Evolutionary conservation across 495 filamentous ascomycete species (phyloP), one percentile per base, ranked within the genome.

Genomic region (Aspergillus heteromorphus): DNA sequence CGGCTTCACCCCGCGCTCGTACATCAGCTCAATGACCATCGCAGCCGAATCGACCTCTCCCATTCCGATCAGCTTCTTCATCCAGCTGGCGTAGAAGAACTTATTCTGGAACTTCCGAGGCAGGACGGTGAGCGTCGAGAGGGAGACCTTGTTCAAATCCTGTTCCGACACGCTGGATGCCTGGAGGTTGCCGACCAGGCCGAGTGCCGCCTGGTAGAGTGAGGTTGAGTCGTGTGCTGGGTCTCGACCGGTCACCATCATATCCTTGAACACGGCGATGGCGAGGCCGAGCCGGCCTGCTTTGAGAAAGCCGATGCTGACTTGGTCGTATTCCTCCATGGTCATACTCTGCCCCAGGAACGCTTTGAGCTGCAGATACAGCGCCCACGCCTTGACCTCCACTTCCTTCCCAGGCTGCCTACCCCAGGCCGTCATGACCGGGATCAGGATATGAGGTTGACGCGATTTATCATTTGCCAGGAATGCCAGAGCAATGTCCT

Each of bases 51-150:
- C 80, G 16, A 87, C 71, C 52, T 89, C 81, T 6, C 83, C 85
- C 61, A 83, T 81, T 23, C 85, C 86, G 54, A 92, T 85, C 1
- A 92, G 77, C 38, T 88, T 84, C 67, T 89, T 91, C 62, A 91
- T 76, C 87, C 87, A 92, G 59, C 83, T 89, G 11, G 85, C 88
- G 57, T 86, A 84, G 67, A 92, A 92, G 68, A 87, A 91, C 38
- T 87, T 83, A 61, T 88, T 91, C 48, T 86, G 81, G 47, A 87
- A 81, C 21, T 70, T 71, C 8, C 79, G 71, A 6, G 88, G 87
- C 17, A 90, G 62, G 38, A 75, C 61, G 7, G 75, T 78, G 16
- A 84, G 64, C 19, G 71, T 73, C 1, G 75, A 72, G 11, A 80
- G 60, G 4, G 80, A 79, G 1, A 81, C 69, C 55, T 72, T 79